phyloP scores from a whole-genome alignment of 345 rosid species.

The Microcos paniculata region DNA sequence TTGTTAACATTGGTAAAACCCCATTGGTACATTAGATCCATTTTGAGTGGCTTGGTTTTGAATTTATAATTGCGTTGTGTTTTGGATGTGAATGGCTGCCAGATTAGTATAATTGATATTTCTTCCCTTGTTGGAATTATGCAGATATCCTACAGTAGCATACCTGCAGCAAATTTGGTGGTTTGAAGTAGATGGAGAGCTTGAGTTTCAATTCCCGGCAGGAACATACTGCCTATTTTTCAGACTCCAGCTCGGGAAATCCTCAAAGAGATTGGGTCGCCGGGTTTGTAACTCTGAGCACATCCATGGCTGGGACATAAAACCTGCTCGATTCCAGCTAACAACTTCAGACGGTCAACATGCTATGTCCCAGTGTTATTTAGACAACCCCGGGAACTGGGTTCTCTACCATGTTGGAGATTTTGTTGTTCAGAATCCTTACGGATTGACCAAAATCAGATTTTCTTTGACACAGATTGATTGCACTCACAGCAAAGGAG shows the following conservation, averaged over 20 bases:
- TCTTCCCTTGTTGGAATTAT: neutral
- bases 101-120: neutral
- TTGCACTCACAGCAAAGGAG: conserved; percentile 96
- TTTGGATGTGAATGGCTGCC: neutral
- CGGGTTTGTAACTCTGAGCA: conserved; percentile 67
- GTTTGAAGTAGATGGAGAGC: conserved; percentile 84
- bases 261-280: conserved; percentile 69
- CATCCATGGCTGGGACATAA: conserved; percentile 86
- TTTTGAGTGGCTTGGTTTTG: neutral
- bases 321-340: conserved; percentile 78
- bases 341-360: conserved; percentile 72
- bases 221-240: conserved; percentile 82
- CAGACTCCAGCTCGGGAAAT: conserved; percentile 69
- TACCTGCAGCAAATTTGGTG: conserved; percentile 97
- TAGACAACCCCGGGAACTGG: conserved; percentile 68
- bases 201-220: conserved; percentile 72
- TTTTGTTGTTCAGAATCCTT: conserved; percentile 49
- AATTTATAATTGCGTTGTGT: neutral
- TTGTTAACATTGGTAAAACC: no score
- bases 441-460: conserved; percentile 36
- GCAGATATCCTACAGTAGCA: conserved; percentile 68
- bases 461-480: conserved; percentile 86
- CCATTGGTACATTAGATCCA: neutral
- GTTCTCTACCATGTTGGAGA: conserved; percentile 70
- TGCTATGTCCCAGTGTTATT: conserved; percentile 46